These are phyloP conservation scores for Globisporangium echinulatum DNA, from an alignment of 352 stramenopile genomes.

Conservation along the genomic window DNA sequence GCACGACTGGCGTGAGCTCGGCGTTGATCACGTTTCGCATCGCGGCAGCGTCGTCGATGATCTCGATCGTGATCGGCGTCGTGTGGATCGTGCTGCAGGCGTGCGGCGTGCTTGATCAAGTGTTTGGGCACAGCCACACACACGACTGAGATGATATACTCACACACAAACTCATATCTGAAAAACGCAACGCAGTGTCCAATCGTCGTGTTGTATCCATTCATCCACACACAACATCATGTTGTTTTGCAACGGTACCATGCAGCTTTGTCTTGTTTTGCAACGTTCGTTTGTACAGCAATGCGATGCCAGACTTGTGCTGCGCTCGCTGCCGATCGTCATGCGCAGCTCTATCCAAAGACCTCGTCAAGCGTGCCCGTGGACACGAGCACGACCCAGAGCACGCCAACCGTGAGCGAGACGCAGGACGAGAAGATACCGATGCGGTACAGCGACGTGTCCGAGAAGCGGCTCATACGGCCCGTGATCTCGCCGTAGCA, in stretches of 20 bases:
- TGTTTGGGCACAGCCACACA: constrained; percentile 28
- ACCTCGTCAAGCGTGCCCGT: constrained; percentile 65
- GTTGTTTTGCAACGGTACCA: too few species aligned
- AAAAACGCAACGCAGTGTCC: too few species aligned
- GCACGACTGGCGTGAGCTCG: background rate
- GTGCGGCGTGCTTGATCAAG: constrained; percentile 48
- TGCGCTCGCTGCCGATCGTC: too few species aligned
- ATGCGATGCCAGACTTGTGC: too few species aligned
- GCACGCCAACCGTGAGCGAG: constrained; percentile 55
- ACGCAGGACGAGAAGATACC: constrained; percentile 62
- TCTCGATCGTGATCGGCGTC: constrained; percentile 61
- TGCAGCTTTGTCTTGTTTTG: too few species aligned
- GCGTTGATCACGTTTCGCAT: constrained; percentile 35
- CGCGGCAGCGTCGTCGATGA: constrained; percentile 31
- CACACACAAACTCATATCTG: too few species aligned
- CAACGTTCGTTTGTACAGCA: too few species aligned
- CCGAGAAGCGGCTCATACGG: constrained; percentile 53
- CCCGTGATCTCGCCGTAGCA: constrained; percentile 71
- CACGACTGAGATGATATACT: too few species aligned
- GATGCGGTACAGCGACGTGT: constrained; percentile 46
- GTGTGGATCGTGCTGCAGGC: constrained; percentile 66
- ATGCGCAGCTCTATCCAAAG: constrained; percentile 33
- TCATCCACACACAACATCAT: background rate
- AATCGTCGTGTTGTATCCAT: too few species aligned
- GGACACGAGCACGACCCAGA: constrained; percentile 65